Evolutionary conservation across 371 early-diverging fungal species (phyloP).

Genomic region (Thermomucor indicae-seudaticae): DNA sequence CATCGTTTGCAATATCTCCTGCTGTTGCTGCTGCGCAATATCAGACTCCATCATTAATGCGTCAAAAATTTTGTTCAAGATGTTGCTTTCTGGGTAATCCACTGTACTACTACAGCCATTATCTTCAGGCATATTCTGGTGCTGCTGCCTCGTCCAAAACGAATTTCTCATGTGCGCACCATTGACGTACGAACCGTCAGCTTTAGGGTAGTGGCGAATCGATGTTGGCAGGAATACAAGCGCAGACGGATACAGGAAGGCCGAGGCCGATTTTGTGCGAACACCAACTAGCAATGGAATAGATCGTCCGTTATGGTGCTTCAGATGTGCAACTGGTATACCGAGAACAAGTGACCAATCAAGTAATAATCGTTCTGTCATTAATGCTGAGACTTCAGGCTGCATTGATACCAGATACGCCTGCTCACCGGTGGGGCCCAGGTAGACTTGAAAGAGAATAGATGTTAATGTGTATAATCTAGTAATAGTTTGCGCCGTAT

Average conservation of each 20-base stretch:
- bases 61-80: slow-evolving; percentile 8
- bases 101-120: too few relatives aligned
- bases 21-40: slow-evolving; percentile 9
- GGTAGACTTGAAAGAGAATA: too few relatives aligned
- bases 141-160: too few relatives aligned
- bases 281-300: slow-evolving; percentile 11
- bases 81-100: too few relatives aligned
- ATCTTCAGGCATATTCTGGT: too few relatives aligned
- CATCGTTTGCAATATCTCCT: slow-evolving; percentile 23
- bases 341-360: slow-evolving; percentile 33
- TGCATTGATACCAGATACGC: slow-evolving; percentile 14
- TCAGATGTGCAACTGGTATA: slow-evolving; percentile 18
- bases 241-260: slow-evolving; percentile 24
- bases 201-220: slow-evolving; percentile 1
- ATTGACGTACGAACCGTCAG: slow-evolving; percentile 1
- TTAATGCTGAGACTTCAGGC: slow-evolving; percentile 12
- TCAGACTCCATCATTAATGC: slow-evolving; percentile 12
- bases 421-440: slow-evolving; percentile 32
- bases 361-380: slow-evolving; percentile 17
- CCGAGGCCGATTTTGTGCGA: slow-evolving; percentile 13
- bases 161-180: not conserved
- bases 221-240: slow-evolving; percentile 30
- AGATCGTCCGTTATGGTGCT: not conserved
- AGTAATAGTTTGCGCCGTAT: not conserved
- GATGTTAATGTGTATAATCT: not conserved